Conservation (phyloP, 139 green algal species). For the Yamagishiella unicocca region DNA sequence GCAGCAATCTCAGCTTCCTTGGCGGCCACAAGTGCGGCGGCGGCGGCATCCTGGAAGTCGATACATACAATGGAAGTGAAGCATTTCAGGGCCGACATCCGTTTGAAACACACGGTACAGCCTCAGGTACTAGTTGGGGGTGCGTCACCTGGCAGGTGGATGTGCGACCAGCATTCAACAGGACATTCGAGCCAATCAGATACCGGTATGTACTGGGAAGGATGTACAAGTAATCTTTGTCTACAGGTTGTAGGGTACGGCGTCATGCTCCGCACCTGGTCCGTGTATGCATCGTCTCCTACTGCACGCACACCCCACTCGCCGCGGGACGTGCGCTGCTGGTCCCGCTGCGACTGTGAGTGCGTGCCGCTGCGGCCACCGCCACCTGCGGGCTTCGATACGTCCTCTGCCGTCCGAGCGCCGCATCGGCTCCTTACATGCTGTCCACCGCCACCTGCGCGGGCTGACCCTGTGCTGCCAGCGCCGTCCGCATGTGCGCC, state of each 20-base stretch:
- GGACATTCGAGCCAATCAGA: too few relatives aligned
- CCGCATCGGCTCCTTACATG: background rate
- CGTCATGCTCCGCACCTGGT: background rate
- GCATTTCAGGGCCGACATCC: too few relatives aligned
- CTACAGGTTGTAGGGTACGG: too few relatives aligned
- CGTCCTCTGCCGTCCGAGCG: background rate
- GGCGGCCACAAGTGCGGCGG: background rate
- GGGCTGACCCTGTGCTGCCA: background rate
- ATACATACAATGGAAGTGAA: too few relatives aligned
- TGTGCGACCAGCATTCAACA: too few relatives aligned
- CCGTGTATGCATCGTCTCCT: background rate
- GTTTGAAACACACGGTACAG: too few relatives aligned
- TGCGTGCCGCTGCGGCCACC: background rate
- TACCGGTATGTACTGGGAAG: too few relatives aligned
- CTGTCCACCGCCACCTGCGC: background rate
- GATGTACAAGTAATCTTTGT: too few relatives aligned
- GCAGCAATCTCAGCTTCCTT: conserved; percentile 23
- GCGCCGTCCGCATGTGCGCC: too few relatives aligned
- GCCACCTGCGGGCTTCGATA: background rate
- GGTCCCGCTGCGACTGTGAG: conserved; percentile 18
- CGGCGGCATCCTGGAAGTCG: background rate
- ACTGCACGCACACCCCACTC: background rate
- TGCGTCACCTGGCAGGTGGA: too few relatives aligned
- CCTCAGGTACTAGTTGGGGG: too few relatives aligned
- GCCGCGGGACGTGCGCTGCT: background rate